These are phyloP conservation scores for Agaricus sinodeliciosus DNA, from an alignment of 768 basidiomycete species.

Conservation along the genomic window DNA sequence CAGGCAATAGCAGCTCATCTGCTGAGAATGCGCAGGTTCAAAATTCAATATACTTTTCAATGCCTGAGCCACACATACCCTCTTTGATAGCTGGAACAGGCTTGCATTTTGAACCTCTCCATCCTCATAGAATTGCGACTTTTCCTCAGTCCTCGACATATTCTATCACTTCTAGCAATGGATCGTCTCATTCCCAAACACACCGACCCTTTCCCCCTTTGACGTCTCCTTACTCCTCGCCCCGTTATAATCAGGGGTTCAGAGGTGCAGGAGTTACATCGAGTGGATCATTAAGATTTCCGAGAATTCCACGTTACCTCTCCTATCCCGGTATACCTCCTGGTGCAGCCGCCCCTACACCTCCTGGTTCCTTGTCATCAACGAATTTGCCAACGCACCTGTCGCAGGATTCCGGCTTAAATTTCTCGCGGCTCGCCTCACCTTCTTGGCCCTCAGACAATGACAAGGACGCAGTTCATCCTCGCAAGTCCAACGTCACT, in stretches of 20 bases:
- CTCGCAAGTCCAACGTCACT: background rate
- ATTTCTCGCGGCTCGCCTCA: too few relatives aligned
- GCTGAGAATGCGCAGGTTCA: background rate
- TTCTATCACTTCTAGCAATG: background rate
- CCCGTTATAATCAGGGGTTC: background rate
- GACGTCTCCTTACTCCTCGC: background rate
- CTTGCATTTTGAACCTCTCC: constrained; percentile 3
- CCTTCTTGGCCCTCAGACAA: background rate
- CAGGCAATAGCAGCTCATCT: background rate
- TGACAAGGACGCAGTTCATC: background rate
- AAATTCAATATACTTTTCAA: background rate
- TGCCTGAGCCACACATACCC: background rate
- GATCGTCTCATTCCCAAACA: background rate
- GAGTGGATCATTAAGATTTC: background rate
- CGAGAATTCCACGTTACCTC: background rate
- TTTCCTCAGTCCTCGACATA: background rate
- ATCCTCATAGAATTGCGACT: background rate
- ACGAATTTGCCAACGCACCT: background rate
- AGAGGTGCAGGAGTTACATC: background rate
- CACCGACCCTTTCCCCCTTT: background rate
- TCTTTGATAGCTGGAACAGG: constrained; percentile 1
- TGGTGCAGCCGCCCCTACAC: background rate
- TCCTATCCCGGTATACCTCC: background rate
- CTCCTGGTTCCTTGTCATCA: background rate
- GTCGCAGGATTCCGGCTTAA: background rate